Evolutionary conservation across 495 filamentous ascomycete species (phyloP).

Genomic region (Acidomyces sp.): DNA sequence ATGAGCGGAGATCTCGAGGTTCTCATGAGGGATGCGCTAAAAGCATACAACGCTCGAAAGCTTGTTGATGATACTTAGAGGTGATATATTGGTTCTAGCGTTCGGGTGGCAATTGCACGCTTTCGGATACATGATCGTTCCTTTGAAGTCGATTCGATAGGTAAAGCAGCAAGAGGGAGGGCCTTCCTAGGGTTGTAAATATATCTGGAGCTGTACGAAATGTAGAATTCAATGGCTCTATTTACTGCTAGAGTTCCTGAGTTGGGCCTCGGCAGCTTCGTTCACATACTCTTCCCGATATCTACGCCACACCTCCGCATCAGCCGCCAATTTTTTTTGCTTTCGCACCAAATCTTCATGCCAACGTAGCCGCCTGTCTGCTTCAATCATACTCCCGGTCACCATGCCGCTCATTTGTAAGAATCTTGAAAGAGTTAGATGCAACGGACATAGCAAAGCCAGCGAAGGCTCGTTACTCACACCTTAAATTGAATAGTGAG

Average conservation of each 20-base stretch:
- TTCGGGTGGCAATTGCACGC: not conserved
- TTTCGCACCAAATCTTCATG: constrained; percentile 53
- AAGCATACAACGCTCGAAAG: constrained; percentile 45
- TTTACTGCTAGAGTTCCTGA: not conserved
- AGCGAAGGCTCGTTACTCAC: constrained; percentile 30
- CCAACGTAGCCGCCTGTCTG: constrained; percentile 57
- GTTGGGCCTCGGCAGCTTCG: constrained; percentile 2
- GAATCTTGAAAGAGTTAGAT: constrained; percentile 38
- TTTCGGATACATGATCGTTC: not conserved
- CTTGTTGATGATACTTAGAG: constrained; percentile 35
- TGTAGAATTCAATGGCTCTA: not conserved
- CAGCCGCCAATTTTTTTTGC: constrained; percentile 46
- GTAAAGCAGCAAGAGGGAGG: not conserved
- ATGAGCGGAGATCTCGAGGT: constrained; percentile 76
- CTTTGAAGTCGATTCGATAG: not conserved
- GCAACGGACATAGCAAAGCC: constrained; percentile 1
- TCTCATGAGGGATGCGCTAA: constrained; percentile 62
- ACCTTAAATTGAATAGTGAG: constrained; percentile 86
- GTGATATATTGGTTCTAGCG: not conserved
- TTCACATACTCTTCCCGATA: constrained; percentile 3
- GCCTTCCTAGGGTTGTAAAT: not conserved
- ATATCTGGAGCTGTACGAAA: not conserved
- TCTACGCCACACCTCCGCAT: constrained; percentile 46
- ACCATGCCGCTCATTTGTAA: constrained; percentile 84
- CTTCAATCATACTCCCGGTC: constrained; percentile 70